Percentiles rank a stretch among this genome's conserved stretches.
Evolutionary conservation across 352 stramenopile species (phyloP).

Genomic region (Phytopythium boreale): DNA sequence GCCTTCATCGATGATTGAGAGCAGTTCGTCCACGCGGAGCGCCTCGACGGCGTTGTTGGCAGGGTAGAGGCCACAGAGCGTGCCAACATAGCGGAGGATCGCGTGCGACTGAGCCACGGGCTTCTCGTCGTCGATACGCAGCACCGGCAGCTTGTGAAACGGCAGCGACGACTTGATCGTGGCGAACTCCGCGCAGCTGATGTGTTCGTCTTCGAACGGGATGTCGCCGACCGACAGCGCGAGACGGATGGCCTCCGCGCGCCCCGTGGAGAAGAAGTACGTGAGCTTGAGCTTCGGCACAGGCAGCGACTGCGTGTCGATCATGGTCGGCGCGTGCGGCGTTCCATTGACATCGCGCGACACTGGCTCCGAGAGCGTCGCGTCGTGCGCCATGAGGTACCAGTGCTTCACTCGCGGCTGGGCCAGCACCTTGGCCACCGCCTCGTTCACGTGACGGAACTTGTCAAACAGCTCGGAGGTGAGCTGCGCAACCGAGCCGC

Average conservation of each 20-base stretch:
- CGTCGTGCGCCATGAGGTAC: conserved; percentile 6
- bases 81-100: conserved; percentile 64
- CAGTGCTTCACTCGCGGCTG: conserved; percentile 20
- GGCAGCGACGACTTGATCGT: conserved; percentile 28
- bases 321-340: too few species aligned
- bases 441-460: conserved; percentile 12
- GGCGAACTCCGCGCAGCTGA: conserved; percentile 28
- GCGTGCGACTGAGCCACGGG: conserved; percentile 43
- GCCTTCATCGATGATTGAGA: conserved; percentile 37
- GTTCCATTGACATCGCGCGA: too few species aligned
- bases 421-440: conserved; percentile 18
- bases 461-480: conserved; percentile 11
- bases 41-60: conserved; percentile 20
- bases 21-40: conserved; percentile 40
- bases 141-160: conserved; percentile 40
- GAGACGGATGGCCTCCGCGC: conserved; percentile 50
- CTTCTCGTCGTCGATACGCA: conserved; percentile 33
- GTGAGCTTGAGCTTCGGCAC: conserved; percentile 42
- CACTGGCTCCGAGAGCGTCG: background rate
- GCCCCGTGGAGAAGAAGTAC: conserved; percentile 50
- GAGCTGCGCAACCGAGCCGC: background rate
- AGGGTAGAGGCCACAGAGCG: conserved; percentile 40
- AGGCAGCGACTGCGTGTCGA: background rate
- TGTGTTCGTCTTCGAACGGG: conserved; percentile 51
- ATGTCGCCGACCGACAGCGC: conserved; percentile 41